These are phyloP conservation scores for Trifolium subterraneum DNA, from an alignment of 306 rosid species.

Conservation along the genomic window DNA sequence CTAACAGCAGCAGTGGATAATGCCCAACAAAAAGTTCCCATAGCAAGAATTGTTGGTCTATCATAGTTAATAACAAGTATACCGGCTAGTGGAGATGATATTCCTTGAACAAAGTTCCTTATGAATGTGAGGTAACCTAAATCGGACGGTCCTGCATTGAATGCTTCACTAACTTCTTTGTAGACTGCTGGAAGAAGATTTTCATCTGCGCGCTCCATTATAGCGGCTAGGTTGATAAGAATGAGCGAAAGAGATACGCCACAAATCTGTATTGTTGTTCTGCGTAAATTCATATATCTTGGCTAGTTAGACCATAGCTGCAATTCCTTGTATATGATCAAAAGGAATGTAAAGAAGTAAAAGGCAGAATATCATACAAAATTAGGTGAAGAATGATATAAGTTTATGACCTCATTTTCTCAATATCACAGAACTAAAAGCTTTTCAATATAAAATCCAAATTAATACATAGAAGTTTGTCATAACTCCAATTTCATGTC, in stretches of 20 bases:
- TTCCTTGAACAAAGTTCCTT: conserved; percentile 83
- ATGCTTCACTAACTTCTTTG: conserved; percentile 97
- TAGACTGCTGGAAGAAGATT: conserved; percentile 96
- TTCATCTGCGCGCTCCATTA: conserved; percentile 95
- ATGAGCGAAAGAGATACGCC: conserved; percentile 78
- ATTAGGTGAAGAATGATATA: no score
- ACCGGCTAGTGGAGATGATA: conserved; percentile 92
- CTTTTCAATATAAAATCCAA: neutral
- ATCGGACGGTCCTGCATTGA: conserved; percentile 91
- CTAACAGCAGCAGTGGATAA: conserved; percentile 94
- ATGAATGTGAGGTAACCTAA: conserved; percentile 93
- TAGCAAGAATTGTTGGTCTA: conserved; percentile 84
- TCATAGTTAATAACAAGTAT: conserved; percentile 75
- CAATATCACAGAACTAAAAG: no score
- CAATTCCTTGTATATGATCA: conserved; percentile 23
- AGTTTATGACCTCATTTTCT: conserved; percentile 31
- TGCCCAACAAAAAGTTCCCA: conserved; percentile 95
- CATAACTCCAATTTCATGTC: neutral
- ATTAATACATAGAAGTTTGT: neutral
- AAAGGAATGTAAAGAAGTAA: neutral
- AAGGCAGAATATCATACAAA: no score
- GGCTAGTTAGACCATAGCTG: conserved; percentile 22
- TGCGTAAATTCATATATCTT: conserved; percentile 38
- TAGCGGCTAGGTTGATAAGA: conserved; percentile 89
- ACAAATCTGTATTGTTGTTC: conserved; percentile 55